Evolutionary conservation across 305 asterid genomes (phyloP).

Genomic region (Fraxinus greggii): DNA sequence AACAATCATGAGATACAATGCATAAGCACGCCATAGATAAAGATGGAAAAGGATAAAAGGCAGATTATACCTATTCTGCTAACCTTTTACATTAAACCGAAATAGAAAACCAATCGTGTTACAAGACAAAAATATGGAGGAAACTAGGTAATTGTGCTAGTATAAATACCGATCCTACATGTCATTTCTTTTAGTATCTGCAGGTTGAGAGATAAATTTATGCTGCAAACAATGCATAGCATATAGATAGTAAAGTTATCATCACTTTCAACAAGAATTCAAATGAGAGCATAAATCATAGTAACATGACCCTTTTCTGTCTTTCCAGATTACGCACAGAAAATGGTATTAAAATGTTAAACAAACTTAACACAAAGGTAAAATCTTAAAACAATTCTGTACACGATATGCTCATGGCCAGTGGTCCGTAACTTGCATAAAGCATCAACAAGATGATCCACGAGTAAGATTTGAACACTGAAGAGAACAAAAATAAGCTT

Average conservation of each 20-base stretch:
- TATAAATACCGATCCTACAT: background rate
- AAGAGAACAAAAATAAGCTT: background rate
- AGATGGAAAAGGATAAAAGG: background rate
- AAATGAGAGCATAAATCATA: background rate
- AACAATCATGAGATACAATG: background rate
- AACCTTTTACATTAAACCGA: background rate
- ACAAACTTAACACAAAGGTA: background rate
- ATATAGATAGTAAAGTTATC: background rate
- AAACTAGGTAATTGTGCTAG: background rate
- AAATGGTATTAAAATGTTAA: background rate
- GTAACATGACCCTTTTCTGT: background rate
- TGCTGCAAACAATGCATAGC: background rate
- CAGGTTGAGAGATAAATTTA: background rate
- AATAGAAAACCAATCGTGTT: background rate
- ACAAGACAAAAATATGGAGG: background rate
- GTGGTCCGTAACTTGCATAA: background rate
- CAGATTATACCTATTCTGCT: background rate
- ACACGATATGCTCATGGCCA: background rate
- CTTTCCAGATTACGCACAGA: background rate
- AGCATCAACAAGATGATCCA: slow-evolving; percentile 13
- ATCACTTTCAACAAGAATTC: background rate
- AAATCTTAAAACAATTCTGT: background rate
- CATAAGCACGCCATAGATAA: background rate
- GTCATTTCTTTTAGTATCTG: background rate
- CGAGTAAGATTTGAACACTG: background rate